A percentile compares a stretch with the other conserved stretches of the same genome.
phyloP scores from a whole-genome alignment of 2,329 filamentous ascomycete genomes.

The Ophiocordyceps unilateralis region DNA sequence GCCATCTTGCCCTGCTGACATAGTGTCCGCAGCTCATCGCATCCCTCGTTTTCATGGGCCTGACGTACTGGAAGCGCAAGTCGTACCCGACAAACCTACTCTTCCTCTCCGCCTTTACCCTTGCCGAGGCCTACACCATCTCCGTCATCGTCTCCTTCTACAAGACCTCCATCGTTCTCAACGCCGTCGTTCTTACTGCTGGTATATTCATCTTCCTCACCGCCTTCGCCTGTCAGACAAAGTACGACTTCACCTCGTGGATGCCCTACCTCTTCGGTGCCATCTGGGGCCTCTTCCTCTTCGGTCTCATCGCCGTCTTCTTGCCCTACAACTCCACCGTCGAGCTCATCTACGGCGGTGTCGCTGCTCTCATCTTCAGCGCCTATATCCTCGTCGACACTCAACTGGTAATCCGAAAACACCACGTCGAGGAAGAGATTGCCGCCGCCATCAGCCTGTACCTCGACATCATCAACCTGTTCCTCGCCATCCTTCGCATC shows the following conservation, averaged over 20 bases:
- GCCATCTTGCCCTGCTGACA: conserved; percentile 6
- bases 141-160: conserved; percentile 89
- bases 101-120: conserved; percentile 80
- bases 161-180: conserved; percentile 64
- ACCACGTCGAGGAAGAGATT: conserved; percentile 97
- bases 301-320: conserved; percentile 85
- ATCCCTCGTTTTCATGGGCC: conserved; percentile 65
- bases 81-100: conserved; percentile 88
- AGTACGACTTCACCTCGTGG: conserved; percentile 97
- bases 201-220: conserved; percentile 67
- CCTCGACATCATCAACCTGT: conserved; percentile 91
- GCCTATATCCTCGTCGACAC: conserved; percentile 94
- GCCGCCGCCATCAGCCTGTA: conserved; percentile 89
- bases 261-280: conserved; percentile 86
- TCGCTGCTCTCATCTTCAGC: conserved; percentile 76
- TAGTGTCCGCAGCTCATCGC: conserved; percentile 43
- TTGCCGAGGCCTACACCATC: conserved; percentile 84
- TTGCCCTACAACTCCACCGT: conserved; percentile 67
- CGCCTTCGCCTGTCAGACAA: conserved; percentile 87
- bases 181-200: conserved; percentile 76
- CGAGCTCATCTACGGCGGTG: conserved; percentile 72
- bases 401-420: conserved; percentile 85
- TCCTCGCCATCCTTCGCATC: conserved; percentile 87
- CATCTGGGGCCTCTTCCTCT: conserved; percentile 79
- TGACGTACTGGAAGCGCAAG: conserved; percentile 92